Conservation (phyloP, 2,329 filamentous ascomycete species). For the Microcyclospora pomicola region DNA sequence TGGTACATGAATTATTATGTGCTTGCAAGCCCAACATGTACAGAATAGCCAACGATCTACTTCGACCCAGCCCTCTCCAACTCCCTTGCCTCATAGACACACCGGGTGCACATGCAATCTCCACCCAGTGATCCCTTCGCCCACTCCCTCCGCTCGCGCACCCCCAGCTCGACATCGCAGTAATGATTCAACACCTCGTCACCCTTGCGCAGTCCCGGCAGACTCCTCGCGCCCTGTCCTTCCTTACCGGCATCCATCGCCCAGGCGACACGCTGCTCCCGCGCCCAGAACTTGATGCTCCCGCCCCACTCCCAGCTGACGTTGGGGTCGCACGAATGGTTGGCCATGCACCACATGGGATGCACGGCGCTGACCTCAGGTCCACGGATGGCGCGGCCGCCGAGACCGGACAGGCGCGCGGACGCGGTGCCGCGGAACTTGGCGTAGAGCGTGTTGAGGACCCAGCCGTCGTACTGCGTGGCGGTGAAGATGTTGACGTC, state of each 20-base stretch:
- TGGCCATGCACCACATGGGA: slow-evolving; percentile 90
- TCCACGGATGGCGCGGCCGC: slow-evolving; percentile 50
- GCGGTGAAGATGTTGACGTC: slow-evolving; percentile 59
- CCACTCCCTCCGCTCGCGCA: slow-evolving; percentile 77
- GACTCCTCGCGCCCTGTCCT: slow-evolving; percentile 11
- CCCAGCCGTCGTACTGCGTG: slow-evolving; percentile 56
- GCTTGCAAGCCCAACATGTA: no score
- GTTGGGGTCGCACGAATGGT: slow-evolving; percentile 92
- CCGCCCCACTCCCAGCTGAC: slow-evolving; percentile 89
- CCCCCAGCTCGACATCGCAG: slow-evolving; percentile 68
- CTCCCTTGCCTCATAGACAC: slow-evolving; percentile 49
- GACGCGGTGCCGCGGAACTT: slow-evolving; percentile 92
- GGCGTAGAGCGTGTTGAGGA: slow-evolving; percentile 80
- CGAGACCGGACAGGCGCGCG: slow-evolving; percentile 51
- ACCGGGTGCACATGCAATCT: slow-evolving; percentile 74
- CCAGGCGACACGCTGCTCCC: slow-evolving; percentile 44
- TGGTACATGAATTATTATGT: no score
- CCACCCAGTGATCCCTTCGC: slow-evolving; percentile 77
- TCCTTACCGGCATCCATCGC: slow-evolving; percentile 18
- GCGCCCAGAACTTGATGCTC: slow-evolving; percentile 55
- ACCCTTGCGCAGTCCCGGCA: slow-evolving; percentile 53
- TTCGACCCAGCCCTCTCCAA: no score
- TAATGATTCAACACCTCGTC: slow-evolving; percentile 91
- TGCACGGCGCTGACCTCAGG: slow-evolving; percentile 90
- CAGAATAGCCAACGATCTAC: no score